These are phyloP conservation scores for Entrophospora sp. DNA, from an alignment of 192 early-diverging fungal species.

Conservation along the genomic window DNA sequence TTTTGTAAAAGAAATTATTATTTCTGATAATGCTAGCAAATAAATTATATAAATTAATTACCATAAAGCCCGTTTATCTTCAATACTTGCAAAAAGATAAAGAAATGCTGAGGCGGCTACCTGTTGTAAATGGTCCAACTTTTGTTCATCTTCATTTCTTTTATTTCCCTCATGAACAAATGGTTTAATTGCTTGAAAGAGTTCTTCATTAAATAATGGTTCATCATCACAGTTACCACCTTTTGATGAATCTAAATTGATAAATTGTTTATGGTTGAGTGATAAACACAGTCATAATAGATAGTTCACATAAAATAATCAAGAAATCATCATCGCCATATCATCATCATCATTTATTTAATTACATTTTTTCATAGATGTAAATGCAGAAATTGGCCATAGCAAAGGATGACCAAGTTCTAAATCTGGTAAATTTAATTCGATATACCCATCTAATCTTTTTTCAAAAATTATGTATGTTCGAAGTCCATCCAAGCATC, in stretches of 20 bases:
- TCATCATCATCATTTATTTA: not conserved
- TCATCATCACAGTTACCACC: not conserved
- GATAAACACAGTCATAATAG: too few relatives aligned
- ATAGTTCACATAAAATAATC: not conserved
- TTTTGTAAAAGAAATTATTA: not conserved
- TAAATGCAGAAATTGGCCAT: slow-evolving; percentile 26
- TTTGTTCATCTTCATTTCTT: not conserved
- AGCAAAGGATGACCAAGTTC: slow-evolving; percentile 25
- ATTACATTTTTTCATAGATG: too few relatives aligned
- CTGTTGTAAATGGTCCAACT: not conserved
- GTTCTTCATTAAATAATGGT: not conserved
- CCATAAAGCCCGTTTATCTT: slow-evolving; percentile 9
- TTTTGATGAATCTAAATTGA: not conserved
- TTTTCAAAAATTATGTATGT: slow-evolving; percentile 57
- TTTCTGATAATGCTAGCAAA: not conserved
- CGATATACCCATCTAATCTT: slow-evolving; percentile 34
- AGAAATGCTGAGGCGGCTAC: not conserved
- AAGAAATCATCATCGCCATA: not conserved
- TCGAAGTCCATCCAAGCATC: slow-evolving; percentile 62
- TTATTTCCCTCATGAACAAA: not conserved
- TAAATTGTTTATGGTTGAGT: not conserved
- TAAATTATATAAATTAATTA: not conserved
- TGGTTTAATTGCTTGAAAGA: not conserved
- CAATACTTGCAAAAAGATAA: not conserved
- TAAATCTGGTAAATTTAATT: slow-evolving; percentile 57